phyloP scores from a whole-genome alignment of 2,329 filamentous ascomycete genomes.

The Fusarium sp. region DNA sequence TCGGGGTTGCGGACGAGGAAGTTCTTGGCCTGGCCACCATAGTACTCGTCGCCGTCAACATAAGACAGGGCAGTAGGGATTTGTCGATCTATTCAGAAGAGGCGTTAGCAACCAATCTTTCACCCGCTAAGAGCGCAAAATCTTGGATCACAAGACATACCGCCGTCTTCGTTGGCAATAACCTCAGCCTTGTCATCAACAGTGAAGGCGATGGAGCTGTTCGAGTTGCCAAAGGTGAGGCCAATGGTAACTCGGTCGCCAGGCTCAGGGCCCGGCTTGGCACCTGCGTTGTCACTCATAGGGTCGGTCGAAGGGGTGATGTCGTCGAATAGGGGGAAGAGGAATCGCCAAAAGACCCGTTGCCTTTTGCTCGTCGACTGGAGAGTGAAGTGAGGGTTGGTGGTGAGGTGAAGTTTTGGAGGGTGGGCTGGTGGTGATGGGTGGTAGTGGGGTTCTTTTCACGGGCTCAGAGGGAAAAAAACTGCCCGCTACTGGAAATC shows the following conservation, averaged over 20 bases:
- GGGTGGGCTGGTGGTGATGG: slow-evolving; percentile 27
- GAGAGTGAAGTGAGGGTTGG: slow-evolving; percentile 23
- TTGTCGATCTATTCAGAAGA: slow-evolving; percentile 81
- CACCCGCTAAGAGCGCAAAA: neutral
- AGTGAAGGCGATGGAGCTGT: slow-evolving; percentile 96
- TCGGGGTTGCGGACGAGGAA: slow-evolving; percentile 93
- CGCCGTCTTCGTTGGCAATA: slow-evolving; percentile 98
- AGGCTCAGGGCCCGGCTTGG: slow-evolving; percentile 65
- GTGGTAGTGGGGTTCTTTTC: slow-evolving; percentile 49
- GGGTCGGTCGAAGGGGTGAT: slow-evolving; percentile 32
- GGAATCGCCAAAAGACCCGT: slow-evolving; percentile 24
- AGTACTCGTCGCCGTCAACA: slow-evolving; percentile 95
- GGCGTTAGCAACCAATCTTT: slow-evolving; percentile 19
- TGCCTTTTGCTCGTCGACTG: slow-evolving; percentile 23
- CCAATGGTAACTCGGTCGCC: slow-evolving; percentile 84
- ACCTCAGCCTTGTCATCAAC: slow-evolving; percentile 96
- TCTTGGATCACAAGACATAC: slow-evolving; percentile 63
- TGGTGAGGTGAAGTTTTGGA: slow-evolving; percentile 43
- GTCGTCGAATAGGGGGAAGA: slow-evolving; percentile 11
- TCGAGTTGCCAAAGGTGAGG: slow-evolving; percentile 97
- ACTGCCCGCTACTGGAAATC: slow-evolving; percentile 43
- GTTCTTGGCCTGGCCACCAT: slow-evolving; percentile 93
- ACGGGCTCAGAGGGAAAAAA: slow-evolving; percentile 46
- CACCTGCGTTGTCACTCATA: slow-evolving; percentile 65
- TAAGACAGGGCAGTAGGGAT: slow-evolving; percentile 97